Evolutionary conservation across 202 grass and related monocot species (phyloP), one percentile per base, ranked within the genome.

Genomic region (Dendrocalamus latiflorus): DNA sequence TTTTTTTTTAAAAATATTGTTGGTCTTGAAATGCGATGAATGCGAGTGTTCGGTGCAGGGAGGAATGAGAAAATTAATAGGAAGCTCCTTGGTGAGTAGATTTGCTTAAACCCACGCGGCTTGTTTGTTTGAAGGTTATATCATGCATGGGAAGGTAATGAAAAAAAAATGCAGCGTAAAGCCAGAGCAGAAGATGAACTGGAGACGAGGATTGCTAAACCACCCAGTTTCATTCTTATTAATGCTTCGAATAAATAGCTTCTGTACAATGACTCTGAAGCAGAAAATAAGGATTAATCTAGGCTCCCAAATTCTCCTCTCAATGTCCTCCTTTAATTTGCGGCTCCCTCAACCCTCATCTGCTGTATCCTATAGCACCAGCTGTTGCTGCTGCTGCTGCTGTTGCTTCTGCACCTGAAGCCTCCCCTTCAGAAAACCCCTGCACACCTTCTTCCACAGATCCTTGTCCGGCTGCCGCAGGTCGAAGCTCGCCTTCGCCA

Each of bases 391-490:
- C 54, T 57, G 69, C 49, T 38, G 13, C 17, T 49, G 18, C 18
- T 63, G n/a, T n/a, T n/a, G 68, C 30, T 73, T 1, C 50, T 69
- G 89, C 74, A 81, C 72, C 57, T 45, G 83, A 2, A 91, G 76
- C 79, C 80, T 89, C 26, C 90, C 90, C 83, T 93, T 93, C 37
- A 96, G 93, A 50, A 96, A 96, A 2, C n/a, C n/a, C n/a, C n/a
- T n/a, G n/a, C n/a, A n/a, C n/a, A n/a, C n/a, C n/a, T n/a, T n/a
- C n/a, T n/a, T 55, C 83, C 70, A 79, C 80, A 90, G 90, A 96
- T 96, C 90, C 55, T 69, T 77, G 85, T 96, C 90, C 9, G 93
- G 93, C 43, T 87, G 72, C 72, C 88, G 79, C 30, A 69, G 47
- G 26, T 79, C 85, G 67, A 91, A 78, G 90, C 90, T 93, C 48